A percentile compares a stretch with the other conserved stretches of the same genome.
Conservation (phyloP, 805 yeast genomes). For the Spathaspora hagerdaliae region DNA sequence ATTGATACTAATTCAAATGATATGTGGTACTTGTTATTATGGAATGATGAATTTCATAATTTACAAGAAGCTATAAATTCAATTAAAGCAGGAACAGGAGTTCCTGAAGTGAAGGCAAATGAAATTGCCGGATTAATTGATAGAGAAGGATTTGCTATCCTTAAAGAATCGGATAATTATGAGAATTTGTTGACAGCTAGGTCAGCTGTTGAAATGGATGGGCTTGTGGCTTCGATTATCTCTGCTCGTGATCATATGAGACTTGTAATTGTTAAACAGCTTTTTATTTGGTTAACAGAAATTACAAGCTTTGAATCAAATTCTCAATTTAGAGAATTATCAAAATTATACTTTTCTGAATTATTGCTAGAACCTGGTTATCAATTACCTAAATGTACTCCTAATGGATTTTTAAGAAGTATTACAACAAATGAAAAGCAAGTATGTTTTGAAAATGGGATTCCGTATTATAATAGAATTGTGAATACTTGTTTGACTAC, state of each 20-base stretch:
- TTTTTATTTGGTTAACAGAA: slow-evolving; percentile 50
- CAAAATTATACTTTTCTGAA: slow-evolving; percentile 31
- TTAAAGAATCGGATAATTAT: slow-evolving; percentile 29
- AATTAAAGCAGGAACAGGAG: slow-evolving; percentile 31
- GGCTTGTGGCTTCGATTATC: slow-evolving; percentile 53
- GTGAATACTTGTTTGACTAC: slow-evolving; percentile 18
- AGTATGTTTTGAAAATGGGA: slow-evolving; percentile 29
- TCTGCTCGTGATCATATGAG: slow-evolving; percentile 48
- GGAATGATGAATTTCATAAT: slow-evolving; percentile 78
- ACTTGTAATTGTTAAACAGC: slow-evolving; percentile 41
- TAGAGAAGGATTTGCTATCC: slow-evolving; percentile 44
- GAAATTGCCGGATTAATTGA: slow-evolving; percentile 44
- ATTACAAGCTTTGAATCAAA: slow-evolving; percentile 24
- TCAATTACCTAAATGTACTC: slow-evolving; percentile 27
- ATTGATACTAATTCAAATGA: slow-evolving; percentile 29
- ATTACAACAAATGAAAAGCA: slow-evolving; percentile 13
- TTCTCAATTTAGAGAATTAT: slow-evolving; percentile 18
- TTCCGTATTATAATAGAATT: slow-evolving; percentile 24
- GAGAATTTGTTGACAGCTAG: slow-evolving; percentile 27
- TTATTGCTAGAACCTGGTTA: slow-evolving; percentile 36
- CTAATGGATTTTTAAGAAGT: slow-evolving; percentile 18
- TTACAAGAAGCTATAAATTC: slow-evolving; percentile 51
- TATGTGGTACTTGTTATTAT: slow-evolving; percentile 50
- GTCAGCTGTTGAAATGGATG: slow-evolving; percentile 39
- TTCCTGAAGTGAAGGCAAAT: slow-evolving; percentile 22